phyloP scores from a whole-genome alignment of 2,329 filamentous ascomycete genomes.

The Calonectria montana region DNA sequence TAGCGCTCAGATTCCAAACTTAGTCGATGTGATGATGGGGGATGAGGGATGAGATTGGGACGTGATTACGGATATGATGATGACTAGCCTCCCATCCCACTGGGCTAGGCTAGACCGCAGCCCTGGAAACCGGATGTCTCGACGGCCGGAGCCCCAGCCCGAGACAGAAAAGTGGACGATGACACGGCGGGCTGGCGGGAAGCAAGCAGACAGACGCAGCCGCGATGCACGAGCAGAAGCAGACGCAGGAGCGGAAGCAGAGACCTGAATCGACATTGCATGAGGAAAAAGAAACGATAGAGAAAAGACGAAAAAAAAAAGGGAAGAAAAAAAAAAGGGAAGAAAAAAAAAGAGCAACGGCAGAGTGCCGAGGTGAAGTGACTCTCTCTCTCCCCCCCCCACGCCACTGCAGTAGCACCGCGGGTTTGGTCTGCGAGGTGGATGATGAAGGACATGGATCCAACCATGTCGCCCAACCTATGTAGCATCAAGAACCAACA shows the following conservation, averaged over 20 bases:
- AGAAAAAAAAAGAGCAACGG: conserved; percentile 1
- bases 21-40: not conserved
- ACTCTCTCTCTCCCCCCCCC: not conserved
- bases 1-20: not conserved
- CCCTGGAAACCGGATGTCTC: conserved; percentile 19
- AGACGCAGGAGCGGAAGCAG: not conserved
- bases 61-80: conserved; percentile 2
- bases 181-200: not conserved
- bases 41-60: not conserved
- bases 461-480: conserved; percentile 4
- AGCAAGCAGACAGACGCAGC: not conserved
- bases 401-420: not conserved
- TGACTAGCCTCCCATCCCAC: not conserved
- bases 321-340: not conserved
- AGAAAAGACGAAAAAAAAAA: not conserved
- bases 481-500: not conserved
- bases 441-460: not conserved
- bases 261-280: conserved; percentile 7
- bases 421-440: not conserved
- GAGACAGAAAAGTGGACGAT: not conserved
- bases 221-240: not conserved
- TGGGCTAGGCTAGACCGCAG: not conserved
- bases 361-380: not conserved
- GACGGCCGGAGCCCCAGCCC: not conserved
- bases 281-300: not conserved